phyloP scores from a whole-genome alignment of 805 yeast species.

The Debaryomyces prosopidis region DNA sequence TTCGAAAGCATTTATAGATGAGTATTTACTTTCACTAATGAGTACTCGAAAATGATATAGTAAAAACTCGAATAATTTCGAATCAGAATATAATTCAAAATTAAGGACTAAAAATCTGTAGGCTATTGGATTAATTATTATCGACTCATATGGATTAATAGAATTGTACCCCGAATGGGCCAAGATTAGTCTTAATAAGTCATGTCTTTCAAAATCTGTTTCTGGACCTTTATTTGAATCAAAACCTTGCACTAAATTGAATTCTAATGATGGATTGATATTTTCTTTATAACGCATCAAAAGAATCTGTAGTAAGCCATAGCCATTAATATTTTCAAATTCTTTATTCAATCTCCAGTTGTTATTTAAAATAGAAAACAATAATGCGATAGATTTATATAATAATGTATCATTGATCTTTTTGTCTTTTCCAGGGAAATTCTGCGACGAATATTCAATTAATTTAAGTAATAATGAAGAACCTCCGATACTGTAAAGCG shows the following conservation, averaged over 20 bases:
- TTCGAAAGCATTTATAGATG: slow-evolving; percentile 51
- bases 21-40: slow-evolving; percentile 51
- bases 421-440: slow-evolving; percentile 10
- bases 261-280: slow-evolving; percentile 14
- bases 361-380: slow-evolving; percentile 45
- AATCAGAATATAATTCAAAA: slow-evolving; percentile 65
- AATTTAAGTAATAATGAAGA: slow-evolving; percentile 45
- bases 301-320: slow-evolving; percentile 55
- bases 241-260: slow-evolving; percentile 9
- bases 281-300: slow-evolving; percentile 45
- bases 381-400: slow-evolving; percentile 33
- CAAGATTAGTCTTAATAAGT: slow-evolving; percentile 49
- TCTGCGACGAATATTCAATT: slow-evolving; percentile 41
- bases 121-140: slow-evolving; percentile 55
- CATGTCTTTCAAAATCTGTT: slow-evolving; percentile 11
- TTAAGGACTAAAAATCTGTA: slow-evolving; percentile 53
- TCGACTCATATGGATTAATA: slow-evolving; percentile 51
- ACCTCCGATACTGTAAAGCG: slow-evolving; percentile 53
- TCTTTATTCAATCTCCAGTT: slow-evolving; percentile 56
- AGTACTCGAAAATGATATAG: slow-evolving; percentile 60
- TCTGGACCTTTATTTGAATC: slow-evolving; percentile 6
- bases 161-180: slow-evolving; percentile 58
- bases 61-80: slow-evolving; percentile 52
- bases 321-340: slow-evolving; percentile 61
- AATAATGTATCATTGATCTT: slow-evolving; percentile 23